Conservation (phyloP, 345 rosid species). For the Syzygium aromaticum region DNA sequence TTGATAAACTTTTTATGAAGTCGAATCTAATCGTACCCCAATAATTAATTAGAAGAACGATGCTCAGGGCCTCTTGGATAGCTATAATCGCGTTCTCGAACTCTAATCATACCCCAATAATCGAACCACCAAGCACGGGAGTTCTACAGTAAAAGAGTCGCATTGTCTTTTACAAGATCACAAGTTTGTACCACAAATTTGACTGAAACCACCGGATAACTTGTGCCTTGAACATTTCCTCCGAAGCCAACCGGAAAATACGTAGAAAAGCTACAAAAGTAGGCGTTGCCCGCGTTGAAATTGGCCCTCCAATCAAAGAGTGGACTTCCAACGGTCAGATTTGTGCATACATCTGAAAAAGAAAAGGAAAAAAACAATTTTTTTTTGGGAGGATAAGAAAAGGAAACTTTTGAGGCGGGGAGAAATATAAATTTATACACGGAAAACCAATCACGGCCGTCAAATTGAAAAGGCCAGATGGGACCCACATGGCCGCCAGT, state of each 20-base stretch:
- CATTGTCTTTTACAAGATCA: fast-evolving
- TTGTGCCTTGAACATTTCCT: not conserved
- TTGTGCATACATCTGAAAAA: not conserved
- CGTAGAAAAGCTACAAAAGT: not conserved
- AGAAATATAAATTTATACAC: not conserved
- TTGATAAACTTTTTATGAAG: not conserved
- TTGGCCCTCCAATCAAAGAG: not conserved
- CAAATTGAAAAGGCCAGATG: not conserved
- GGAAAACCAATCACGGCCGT: not conserved
- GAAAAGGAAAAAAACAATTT: too few relatives aligned
- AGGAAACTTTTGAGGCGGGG: not conserved
- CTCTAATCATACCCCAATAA: not conserved
- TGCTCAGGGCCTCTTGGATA: not conserved
- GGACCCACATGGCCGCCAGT: not conserved
- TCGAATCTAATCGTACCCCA: not conserved
- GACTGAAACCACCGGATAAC: not conserved
- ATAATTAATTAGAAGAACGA: not conserved
- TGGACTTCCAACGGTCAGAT: not conserved
- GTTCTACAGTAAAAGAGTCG: fast-evolving
- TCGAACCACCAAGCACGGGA: not conserved
- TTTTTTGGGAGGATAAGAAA: too few relatives aligned
- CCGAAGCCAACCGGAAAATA: not conserved
- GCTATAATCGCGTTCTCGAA: not conserved
- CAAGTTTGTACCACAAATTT: fast-evolving
- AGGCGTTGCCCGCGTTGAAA: not conserved